Evolutionary conservation across 176 grass and related monocot genomes (phyloP).

Genomic region (Echinochloa phyllopogon): DNA sequence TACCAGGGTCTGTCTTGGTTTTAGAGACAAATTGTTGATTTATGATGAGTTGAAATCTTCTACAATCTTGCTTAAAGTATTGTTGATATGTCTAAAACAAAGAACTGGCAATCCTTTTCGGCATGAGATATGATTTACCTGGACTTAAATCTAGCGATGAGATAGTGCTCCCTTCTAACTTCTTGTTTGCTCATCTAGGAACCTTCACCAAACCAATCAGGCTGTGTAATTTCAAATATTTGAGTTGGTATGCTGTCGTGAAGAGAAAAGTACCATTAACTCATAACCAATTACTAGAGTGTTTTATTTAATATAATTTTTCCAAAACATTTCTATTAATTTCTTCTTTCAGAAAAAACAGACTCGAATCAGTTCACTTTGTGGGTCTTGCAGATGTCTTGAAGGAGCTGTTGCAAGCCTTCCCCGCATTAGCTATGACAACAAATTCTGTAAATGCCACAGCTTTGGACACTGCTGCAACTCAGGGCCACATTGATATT

Average conservation of each 20-base stretch:
- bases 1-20: constrained; percentile 20
- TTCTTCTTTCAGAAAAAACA: not conserved
- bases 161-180: not conserved
- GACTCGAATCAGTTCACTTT: constrained; percentile 28
- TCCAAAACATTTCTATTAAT: not conserved
- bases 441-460: constrained; percentile 92
- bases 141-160: not conserved
- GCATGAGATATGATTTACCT: not conserved
- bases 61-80: constrained; percentile 10
- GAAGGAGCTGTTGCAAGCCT: constrained; percentile 73
- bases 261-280: not conserved
- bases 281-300: not conserved
- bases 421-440: constrained; percentile 89
- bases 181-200: not conserved
- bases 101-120: not conserved
- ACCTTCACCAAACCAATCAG: constrained; percentile 8
- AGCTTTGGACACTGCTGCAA: constrained; percentile 90
- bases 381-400: constrained; percentile 68
- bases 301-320: constrained; percentile 15
- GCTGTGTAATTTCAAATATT: constrained; percentile 17
- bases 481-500: constrained; percentile 81
- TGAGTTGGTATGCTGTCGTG: not conserved
- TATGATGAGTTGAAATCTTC: constrained; percentile 5
- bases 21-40: constrained; percentile 3
- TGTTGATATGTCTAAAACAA: constrained; percentile 17